A percentile compares a stretch with the other conserved stretches of the same genome.
Conservation (phyloP, 441 rosid genomes). For the Gossypium schwendimanii region DNA sequence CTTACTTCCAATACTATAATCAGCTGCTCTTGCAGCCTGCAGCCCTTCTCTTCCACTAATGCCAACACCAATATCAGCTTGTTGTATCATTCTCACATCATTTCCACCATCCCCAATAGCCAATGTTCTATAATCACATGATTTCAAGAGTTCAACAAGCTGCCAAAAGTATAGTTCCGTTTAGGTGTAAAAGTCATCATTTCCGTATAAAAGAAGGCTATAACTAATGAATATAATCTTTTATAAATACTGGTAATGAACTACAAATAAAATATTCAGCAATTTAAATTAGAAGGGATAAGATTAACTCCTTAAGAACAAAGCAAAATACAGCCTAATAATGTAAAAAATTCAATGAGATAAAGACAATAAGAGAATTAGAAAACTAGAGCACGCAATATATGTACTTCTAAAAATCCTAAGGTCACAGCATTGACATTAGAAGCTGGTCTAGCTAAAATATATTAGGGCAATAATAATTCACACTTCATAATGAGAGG, state of each 20-base stretch:
- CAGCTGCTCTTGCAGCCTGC: conserved; percentile 99
- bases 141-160: conserved; percentile 90
- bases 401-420: background rate
- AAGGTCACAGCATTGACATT: background rate
- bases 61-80: conserved; percentile 96
- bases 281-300: background rate
- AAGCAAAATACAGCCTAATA: background rate
- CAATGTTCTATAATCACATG: conserved; percentile 89
- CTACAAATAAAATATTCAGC: background rate
- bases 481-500: background rate
- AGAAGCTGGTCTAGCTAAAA: background rate
- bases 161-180: conserved; percentile 26
- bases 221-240: background rate
- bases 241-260: background rate
- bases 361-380: background rate
- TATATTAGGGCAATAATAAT: background rate
- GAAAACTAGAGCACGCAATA: background rate
- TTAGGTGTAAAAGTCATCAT: background rate
- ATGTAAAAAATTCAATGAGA: background rate
- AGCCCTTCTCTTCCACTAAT: conserved; percentile 98
- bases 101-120: conserved; percentile 99
- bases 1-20: conserved; percentile 97
- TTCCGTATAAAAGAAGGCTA: background rate
- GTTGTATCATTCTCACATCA: conserved; percentile 99
- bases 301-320: background rate